A percentile compares a stretch with the other conserved stretches of the same genome.
These are phyloP conservation scores for Chaetomium sp. DNA, from an alignment of 2,329 filamentous ascomycete species.

Conservation along the genomic window DNA sequence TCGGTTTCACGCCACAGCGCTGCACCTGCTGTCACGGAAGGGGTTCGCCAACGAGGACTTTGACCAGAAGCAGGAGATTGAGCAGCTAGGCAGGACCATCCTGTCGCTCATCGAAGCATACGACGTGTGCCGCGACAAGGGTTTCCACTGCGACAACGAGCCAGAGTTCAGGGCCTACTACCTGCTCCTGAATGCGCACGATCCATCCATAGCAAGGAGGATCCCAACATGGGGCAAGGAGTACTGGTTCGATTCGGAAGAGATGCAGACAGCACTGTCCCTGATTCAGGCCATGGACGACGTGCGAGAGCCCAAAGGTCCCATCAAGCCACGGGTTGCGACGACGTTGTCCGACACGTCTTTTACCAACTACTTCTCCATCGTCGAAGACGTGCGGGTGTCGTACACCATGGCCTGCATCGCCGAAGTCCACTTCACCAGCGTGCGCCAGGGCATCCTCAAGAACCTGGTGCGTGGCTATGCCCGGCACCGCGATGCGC, in stretches of 20 bases:
- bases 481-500: constrained; percentile 48
- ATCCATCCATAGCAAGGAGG: constrained; percentile 51
- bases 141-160: constrained; percentile 54
- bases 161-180: constrained; percentile 61
- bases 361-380: constrained; percentile 52
- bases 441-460: constrained; percentile 52
- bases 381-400: constrained; percentile 48
- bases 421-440: constrained; percentile 60
- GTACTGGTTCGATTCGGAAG: constrained; percentile 49
- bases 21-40: constrained; percentile 55
- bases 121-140: constrained; percentile 55
- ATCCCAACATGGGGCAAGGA: constrained; percentile 49
- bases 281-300: constrained; percentile 56
- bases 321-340: constrained; percentile 44
- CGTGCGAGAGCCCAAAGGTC: constrained; percentile 50
- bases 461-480: constrained; percentile 49
- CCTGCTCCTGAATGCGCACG: constrained; percentile 54
- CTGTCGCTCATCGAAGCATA: constrained; percentile 61
- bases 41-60: constrained; percentile 54
- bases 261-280: constrained; percentile 55
- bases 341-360: constrained; percentile 44
- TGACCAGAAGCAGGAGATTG: constrained; percentile 60
- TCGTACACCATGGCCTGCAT: constrained; percentile 67
- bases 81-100: constrained; percentile 60
- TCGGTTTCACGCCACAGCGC: constrained; percentile 58